Percentiles rank a stretch among this genome's conserved stretches.
Conservation (phyloP, 805 yeast genomes). For the Wickerhamomyces silvicola region DNA sequence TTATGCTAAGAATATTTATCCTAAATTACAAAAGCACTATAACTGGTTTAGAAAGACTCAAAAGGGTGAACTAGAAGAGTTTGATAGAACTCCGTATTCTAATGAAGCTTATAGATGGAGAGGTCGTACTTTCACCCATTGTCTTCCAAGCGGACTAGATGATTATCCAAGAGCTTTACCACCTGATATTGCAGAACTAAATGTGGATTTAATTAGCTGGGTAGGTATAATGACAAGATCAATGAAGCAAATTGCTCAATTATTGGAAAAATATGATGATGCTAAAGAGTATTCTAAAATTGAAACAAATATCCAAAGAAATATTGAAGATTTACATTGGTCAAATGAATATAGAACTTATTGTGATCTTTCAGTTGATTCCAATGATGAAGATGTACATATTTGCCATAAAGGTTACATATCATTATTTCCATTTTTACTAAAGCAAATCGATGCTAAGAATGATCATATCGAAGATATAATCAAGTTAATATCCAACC, state of each 20-base stretch:
- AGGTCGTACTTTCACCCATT: slow-evolving; percentile 80
- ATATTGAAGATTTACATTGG: slow-evolving; percentile 80
- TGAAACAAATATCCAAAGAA: slow-evolving; percentile 50
- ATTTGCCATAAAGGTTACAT: slow-evolving; percentile 92
- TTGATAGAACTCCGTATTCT: slow-evolving; percentile 52
- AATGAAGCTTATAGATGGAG: slow-evolving; percentile 85
- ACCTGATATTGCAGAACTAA: slow-evolving; percentile 83
- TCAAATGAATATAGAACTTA: slow-evolving; percentile 54
- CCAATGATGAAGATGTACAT: slow-evolving; percentile 58
- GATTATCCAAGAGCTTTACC: slow-evolving; percentile 85
- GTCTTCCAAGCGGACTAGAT: slow-evolving; percentile 90
- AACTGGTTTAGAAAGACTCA: slow-evolving; percentile 84
- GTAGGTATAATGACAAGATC: slow-evolving; percentile 87
- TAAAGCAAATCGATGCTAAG: slow-evolving; percentile 51
- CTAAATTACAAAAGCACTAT: slow-evolving; percentile 68
- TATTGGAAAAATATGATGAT: slow-evolving; percentile 56
- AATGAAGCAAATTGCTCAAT: slow-evolving; percentile 63
- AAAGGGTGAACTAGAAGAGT: slow-evolving; percentile 63
- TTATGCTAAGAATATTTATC: slow-evolving; percentile 64
- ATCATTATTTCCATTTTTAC: slow-evolving; percentile 76
- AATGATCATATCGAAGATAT: slow-evolving; percentile 44
- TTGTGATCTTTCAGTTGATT: slow-evolving; percentile 80
- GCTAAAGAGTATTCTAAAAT: slow-evolving; percentile 43
- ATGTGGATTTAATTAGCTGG: slow-evolving; percentile 90
- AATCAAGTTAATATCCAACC: slow-evolving; percentile 56